Evolutionary conservation across 805 yeast genomes (phyloP).

Genomic region (Starmerella sp.): DNA sequence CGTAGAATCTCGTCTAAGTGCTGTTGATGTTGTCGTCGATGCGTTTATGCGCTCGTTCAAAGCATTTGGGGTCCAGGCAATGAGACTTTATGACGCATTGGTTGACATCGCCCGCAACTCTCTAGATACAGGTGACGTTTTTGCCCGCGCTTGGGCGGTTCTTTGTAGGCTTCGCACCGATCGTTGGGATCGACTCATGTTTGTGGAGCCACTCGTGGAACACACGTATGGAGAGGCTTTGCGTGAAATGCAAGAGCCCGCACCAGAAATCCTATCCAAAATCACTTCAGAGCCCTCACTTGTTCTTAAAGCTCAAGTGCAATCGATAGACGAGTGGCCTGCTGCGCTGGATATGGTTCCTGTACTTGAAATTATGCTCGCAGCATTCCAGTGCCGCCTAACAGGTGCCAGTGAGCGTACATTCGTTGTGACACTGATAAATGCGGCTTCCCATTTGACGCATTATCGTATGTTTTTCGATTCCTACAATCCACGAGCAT

Average conservation of each 20-base stretch:
- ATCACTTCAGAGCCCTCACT: conserved; percentile 29
- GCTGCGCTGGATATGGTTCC: conserved; percentile 34
- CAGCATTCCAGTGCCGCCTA: conserved; percentile 39
- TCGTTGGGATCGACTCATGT: conserved; percentile 12
- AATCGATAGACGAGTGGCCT: not conserved
- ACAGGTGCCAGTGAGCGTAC: conserved; percentile 44
- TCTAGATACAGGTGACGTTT: conserved; percentile 13
- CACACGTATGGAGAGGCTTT: conserved; percentile 19
- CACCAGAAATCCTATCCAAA: conserved; percentile 31
- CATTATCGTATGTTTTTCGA: conserved; percentile 42
- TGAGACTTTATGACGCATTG: conserved; percentile 9
- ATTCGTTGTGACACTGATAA: conserved; percentile 52
- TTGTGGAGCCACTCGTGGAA: conserved; percentile 20
- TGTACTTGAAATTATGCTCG: conserved; percentile 39
- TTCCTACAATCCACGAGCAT: conserved; percentile 26
- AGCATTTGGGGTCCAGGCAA: conserved; percentile 5
- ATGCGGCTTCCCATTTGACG: conserved; percentile 38
- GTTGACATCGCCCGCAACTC: conserved; percentile 10
- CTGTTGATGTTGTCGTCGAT: conserved; percentile 10
- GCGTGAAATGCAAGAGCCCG: conserved; percentile 28
- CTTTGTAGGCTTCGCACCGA: conserved; percentile 20
- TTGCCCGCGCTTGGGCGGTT: conserved; percentile 19
- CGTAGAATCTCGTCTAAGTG: not conserved
- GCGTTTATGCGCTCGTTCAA: conserved; percentile 9
- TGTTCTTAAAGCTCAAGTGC: conserved; percentile 20